Evolutionary conservation across 2,329 filamentous ascomycete species (phyloP).

Genomic region (Pyricularia pennisetigena): DNA sequence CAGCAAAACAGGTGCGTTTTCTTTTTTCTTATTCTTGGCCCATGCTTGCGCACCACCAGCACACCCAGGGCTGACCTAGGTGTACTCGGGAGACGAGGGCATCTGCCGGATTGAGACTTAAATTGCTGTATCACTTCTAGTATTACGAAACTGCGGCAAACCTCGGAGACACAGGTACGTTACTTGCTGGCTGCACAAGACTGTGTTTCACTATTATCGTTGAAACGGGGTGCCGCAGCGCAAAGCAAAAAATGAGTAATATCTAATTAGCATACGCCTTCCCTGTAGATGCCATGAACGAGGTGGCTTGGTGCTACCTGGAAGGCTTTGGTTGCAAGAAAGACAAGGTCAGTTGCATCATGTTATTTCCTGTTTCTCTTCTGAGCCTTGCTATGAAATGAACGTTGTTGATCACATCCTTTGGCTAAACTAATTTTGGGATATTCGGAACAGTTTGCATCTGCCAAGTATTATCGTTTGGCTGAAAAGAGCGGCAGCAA

Average conservation of each 20-base stretch:
- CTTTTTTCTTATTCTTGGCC: conserved; percentile 2
- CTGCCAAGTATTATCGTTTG: conserved; percentile 85
- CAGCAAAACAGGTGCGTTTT: conserved; percentile 58
- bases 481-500: conserved; percentile 86
- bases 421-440: background rate
- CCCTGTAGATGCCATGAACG: conserved; percentile 82
- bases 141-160: conserved; percentile 99
- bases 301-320: conserved; percentile 89
- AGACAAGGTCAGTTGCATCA: conserved; percentile 68
- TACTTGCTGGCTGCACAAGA: background rate
- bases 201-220: background rate
- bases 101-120: background rate
- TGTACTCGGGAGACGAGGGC: background rate
- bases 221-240: background rate
- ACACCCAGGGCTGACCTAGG: background rate
- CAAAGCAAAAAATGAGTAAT: background rate
- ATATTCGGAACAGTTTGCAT: conserved; percentile 46
- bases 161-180: conserved; percentile 71
- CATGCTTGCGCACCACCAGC: background rate
- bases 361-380: background rate
- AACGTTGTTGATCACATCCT: background rate
- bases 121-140: conserved; percentile 25
- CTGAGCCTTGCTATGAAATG: background rate
- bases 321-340: conserved; percentile 97
- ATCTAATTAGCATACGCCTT: conserved; percentile 7